These are phyloP conservation scores for Starmera quercuum DNA, from an alignment of 805 yeast species.

Conservation along the genomic window DNA sequence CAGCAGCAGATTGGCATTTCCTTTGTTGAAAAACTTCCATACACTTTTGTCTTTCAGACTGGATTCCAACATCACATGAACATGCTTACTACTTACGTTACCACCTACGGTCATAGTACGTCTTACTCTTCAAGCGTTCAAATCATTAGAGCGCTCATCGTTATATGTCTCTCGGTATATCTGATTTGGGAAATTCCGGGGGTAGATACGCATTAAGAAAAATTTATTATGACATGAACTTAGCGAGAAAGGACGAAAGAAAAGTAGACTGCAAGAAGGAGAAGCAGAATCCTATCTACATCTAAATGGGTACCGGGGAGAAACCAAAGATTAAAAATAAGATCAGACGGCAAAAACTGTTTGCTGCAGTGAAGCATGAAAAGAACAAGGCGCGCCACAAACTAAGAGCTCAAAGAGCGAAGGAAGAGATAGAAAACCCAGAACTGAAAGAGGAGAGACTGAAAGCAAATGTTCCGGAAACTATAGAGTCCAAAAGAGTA, in stretches of 20 bases:
- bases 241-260: constrained; percentile 35
- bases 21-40: background rate
- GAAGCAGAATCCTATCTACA: too few relatives aligned
- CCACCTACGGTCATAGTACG: too few relatives aligned
- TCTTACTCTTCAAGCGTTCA: too few relatives aligned
- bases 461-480: constrained; percentile 19
- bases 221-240: constrained; percentile 21
- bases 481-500: constrained; percentile 21
- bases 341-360: constrained; percentile 70
- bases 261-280: background rate
- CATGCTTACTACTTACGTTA: too few relatives aligned
- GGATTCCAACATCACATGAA: too few relatives aligned
- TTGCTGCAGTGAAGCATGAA: constrained; percentile 66
- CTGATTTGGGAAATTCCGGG: too few relatives aligned
- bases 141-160: too few relatives aligned
- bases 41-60: too few relatives aligned
- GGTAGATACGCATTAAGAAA: constrained; percentile 55
- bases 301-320: constrained; percentile 26
- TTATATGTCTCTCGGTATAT: too few relatives aligned
- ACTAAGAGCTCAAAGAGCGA: constrained; percentile 74
- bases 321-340: constrained; percentile 60
- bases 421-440: constrained; percentile 79
- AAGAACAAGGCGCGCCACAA: constrained; percentile 72
- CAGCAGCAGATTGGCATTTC: constrained; percentile 39
- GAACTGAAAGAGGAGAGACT: constrained; percentile 75